phyloP scores from a whole-genome alignment of 441 rosid genomes.

The Metrosideros polymorpha region DNA sequence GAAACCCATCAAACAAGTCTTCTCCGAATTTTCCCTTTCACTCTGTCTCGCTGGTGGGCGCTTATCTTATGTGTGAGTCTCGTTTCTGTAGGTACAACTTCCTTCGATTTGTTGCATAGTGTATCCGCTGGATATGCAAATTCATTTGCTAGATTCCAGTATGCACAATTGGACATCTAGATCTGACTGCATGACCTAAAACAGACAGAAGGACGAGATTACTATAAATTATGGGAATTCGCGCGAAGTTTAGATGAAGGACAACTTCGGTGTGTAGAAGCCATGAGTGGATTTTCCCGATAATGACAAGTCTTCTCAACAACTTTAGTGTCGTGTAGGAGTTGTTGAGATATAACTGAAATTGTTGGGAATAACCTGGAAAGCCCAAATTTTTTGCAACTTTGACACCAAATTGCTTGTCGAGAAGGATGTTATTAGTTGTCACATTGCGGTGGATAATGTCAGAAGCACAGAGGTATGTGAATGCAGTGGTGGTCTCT shows the following conservation, averaged over 20 bases:
- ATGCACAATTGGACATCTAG: not conserved
- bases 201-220: not conserved
- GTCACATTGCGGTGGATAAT: too few relatives aligned
- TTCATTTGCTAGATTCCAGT: not conserved
- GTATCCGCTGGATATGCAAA: not conserved
- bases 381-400: conserved; percentile 72
- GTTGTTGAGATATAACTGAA: conserved; percentile 60
- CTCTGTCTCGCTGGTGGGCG: not conserved
- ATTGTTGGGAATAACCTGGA: conserved; percentile 41
- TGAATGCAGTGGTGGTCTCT: too few relatives aligned
- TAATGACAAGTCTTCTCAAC: not conserved
- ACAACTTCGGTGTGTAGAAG: not conserved
- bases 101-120: not conserved
- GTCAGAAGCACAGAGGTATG: too few relatives aligned
- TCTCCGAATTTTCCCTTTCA: not conserved
- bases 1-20: not conserved
- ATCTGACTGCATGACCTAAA: not conserved
- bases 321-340: conserved; percentile 10
- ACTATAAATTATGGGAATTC: too few relatives aligned
- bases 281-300: not conserved
- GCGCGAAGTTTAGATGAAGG: not conserved
- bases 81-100: not conserved
- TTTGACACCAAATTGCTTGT: conserved; percentile 43
- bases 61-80: too few relatives aligned
- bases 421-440: conserved; percentile 63